phyloP scores from a whole-genome alignment of 805 yeast genomes.

The Candida ficus region DNA sequence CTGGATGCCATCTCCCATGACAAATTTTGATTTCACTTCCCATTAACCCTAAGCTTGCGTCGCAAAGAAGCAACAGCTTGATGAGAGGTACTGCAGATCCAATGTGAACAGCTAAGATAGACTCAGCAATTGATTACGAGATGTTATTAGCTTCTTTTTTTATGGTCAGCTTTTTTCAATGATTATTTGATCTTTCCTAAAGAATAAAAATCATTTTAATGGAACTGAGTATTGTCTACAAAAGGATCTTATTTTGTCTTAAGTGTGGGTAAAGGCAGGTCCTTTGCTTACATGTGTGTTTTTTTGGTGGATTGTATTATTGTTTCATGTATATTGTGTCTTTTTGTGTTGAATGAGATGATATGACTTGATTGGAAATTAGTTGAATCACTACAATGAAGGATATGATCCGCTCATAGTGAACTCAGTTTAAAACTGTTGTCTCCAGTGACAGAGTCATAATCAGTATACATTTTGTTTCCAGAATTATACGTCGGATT shows the following conservation, averaged over 20 bases:
- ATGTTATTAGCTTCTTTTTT: conserved; percentile 2
- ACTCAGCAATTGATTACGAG: not conserved
- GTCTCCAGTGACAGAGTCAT: conserved; percentile 10
- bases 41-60: no score
- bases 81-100: no score
- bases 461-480: conserved; percentile 17
- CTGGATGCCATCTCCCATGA: no score
- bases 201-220: conserved; percentile 20
- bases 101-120: not conserved
- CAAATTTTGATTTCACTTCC: no score
- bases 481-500: conserved; percentile 20
- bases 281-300: not conserved
- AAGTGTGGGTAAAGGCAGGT: no score
- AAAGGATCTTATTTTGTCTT: conserved; percentile 16
- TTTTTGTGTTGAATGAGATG: not conserved
- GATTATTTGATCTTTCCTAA: conserved; percentile 15
- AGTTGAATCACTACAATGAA: conserved; percentile 7
- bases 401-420: conserved; percentile 17
- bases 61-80: no score
- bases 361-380: no score
- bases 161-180: conserved; percentile 10
- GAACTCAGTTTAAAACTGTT: not conserved
- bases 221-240: conserved; percentile 15
- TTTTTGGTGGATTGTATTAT: not conserved
- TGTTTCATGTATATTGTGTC: conserved; percentile 1